phyloP scores from a whole-genome alignment of 2,329 filamentous ascomycete species.

The Neofusicoccum cordaticola region DNA sequence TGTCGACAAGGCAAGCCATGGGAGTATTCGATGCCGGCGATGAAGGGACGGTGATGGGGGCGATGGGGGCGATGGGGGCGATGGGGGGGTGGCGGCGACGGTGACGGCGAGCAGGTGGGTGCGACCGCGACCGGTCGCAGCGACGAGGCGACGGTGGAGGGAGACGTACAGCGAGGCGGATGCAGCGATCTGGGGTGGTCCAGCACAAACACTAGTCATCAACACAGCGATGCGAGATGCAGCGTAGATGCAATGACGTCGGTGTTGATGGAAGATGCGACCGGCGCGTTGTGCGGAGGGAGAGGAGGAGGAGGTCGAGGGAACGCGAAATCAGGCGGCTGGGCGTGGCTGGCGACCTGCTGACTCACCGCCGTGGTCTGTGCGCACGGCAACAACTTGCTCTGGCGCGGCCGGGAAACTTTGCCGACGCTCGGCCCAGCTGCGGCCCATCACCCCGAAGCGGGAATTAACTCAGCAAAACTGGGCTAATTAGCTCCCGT shows the following conservation, averaged over 20 bases:
- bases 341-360: background rate
- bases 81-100: background rate
- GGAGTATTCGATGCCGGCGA: background rate
- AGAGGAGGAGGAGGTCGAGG: background rate
- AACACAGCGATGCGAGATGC: background rate
- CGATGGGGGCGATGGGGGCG: background rate
- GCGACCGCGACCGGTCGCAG: background rate
- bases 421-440: too few relatives aligned
- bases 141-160: background rate
- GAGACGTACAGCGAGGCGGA: background rate
- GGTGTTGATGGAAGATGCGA: slow-evolving; percentile 10
- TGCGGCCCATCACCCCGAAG: too few relatives aligned
- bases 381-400: background rate
- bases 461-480: too few relatives aligned
- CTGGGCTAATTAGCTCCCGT: too few relatives aligned
- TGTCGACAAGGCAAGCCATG: background rate
- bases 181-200: background rate
- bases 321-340: background rate
- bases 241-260: slow-evolving; percentile 3
- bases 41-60: background rate
- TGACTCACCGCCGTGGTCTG: background rate
- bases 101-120: background rate
- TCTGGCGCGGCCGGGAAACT: too few relatives aligned
- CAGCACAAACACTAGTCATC: background rate
- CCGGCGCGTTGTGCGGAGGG: background rate